Evolutionary conservation across 108 stramenopile species (phyloP), one percentile per base, ranked within the genome.

Genomic region (Pelagomonas calceolata): DNA sequence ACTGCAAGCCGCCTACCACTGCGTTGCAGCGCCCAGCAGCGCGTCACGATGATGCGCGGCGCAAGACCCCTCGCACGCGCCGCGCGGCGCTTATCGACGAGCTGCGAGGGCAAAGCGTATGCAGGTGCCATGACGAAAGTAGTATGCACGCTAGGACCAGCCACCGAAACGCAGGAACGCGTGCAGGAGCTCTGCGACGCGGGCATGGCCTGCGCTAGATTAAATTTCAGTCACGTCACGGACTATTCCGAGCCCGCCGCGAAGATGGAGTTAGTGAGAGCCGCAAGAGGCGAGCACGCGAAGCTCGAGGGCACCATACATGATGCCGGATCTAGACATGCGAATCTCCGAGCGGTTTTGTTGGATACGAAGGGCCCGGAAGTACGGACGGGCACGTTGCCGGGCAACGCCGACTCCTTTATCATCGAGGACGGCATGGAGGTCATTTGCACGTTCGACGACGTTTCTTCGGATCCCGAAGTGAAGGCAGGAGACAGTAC

Each of bases 141-240:
- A 65, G 87, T 94, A 35, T 97, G 94, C 78, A 97, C 96, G 51
- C 69, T 97, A 63, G 96, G 96, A 32, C 96, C 96, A 15, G 76
- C 92, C 15, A 89, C 92, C 65, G 86, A 88, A 46, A 77, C 68
- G 15, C 75, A 81, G 66, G 91, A 84, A 31, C 75, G 68, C 18
- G 80, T 96, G 32, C 72, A 72, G 18, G 65, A 85, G 64, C 66
- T 92, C 51, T 65, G 88, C 30, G 66, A 71, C 36, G 67, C 78
- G 34, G 94, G 94, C 30, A 95, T 95, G 94, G 82, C 88, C 82
- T 90, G 93, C 33, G 89, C 89, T 29, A 81, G 95, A 12, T 76
- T 97, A 18, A 97, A 97, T 85, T 95, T 97, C 81, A 91, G 90
- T 63, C 88, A 89, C 76, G 86, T 78, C 39, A n/a, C 17, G 0